A percentile compares a stretch with the other conserved stretches of the same genome.
These are phyloP conservation scores for Austroboletus rostrupii DNA, from an alignment of 1,284 basidiomycete genomes.

Conservation along the genomic window DNA sequence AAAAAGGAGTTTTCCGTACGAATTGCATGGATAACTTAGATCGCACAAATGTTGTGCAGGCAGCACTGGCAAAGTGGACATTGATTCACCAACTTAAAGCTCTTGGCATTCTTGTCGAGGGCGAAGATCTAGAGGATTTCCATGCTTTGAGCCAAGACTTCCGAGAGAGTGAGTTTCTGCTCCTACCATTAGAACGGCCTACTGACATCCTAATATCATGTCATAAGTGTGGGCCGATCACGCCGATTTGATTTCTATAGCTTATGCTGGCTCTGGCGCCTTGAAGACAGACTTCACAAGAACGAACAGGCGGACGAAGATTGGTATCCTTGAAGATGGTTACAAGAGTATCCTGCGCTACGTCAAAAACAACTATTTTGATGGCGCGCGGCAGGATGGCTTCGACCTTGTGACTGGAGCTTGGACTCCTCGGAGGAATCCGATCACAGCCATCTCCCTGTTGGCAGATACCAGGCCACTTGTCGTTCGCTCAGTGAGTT, in stretches of 20 bases:
- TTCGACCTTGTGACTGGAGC: constrained; percentile 92
- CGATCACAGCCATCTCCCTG: constrained; percentile 60
- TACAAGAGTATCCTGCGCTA: constrained; percentile 87
- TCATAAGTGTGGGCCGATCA: constrained; percentile 93
- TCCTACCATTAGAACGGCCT: neutral
- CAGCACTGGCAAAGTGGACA: constrained; percentile 81
- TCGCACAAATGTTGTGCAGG: constrained; percentile 95
- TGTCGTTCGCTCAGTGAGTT: constrained; percentile 74
- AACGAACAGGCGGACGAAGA: constrained; percentile 84
- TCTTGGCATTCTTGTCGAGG: constrained; percentile 66
- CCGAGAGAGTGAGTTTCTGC: constrained; percentile 68
- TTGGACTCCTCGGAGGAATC: constrained; percentile 78
- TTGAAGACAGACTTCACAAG: constrained; percentile 97
- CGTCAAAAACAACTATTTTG: constrained; percentile 96
- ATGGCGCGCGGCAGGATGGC: constrained; percentile 89
- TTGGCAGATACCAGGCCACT: constrained; percentile 79
- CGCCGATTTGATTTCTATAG: constrained; percentile 86
- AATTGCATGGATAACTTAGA: constrained; percentile 98
- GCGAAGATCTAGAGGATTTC: constrained; percentile 75
- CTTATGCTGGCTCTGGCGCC: constrained; percentile 94
- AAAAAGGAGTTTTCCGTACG: constrained; percentile 71
- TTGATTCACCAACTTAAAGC: constrained; percentile 77
- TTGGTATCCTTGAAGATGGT: constrained; percentile 83
- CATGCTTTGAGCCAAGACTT: constrained; percentile 79
- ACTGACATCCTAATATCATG: constrained; percentile 2